Conservation (phyloP, 2,329 filamentous ascomycete genomes). For the Coccinonectria pachysandricola region DNA sequence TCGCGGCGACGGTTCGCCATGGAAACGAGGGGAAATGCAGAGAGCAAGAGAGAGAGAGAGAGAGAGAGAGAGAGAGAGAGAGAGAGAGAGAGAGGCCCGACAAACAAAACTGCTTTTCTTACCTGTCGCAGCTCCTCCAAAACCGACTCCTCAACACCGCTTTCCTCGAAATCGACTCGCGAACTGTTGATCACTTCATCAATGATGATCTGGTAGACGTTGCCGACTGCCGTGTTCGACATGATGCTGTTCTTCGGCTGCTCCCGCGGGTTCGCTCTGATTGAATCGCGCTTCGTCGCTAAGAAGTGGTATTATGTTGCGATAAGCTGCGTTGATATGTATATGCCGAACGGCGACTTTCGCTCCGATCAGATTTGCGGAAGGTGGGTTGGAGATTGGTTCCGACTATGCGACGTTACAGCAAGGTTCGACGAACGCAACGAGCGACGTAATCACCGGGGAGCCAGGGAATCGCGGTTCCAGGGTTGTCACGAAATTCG, state of each 20-base stretch:
- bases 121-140: conserved; percentile 83
- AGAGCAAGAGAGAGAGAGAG: conserved; percentile 2
- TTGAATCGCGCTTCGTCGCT: conserved; percentile 1
- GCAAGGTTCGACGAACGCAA: no score
- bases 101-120: conserved; percentile 30
- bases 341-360: no score
- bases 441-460: no score
- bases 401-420: no score
- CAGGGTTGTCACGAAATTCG: no score
- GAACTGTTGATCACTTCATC: conserved; percentile 86
- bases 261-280: conserved; percentile 3
- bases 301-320: conserved; percentile 5
- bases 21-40: no score
- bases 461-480: no score
- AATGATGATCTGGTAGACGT: conserved; percentile 70
- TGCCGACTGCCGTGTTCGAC: conserved; percentile 55
- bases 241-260: conserved; percentile 30
- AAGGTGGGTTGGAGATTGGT: no score
- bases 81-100: conserved; percentile 2
- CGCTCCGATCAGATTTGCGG: no score
- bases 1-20: no score
- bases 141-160: conserved; percentile 78
- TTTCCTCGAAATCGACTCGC: conserved; percentile 92
- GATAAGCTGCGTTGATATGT: no score
- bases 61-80: no score